Evolutionary conservation across 2,329 filamentous ascomycete genomes (phyloP).

Genomic region (Aspergillus japonicus): DNA sequence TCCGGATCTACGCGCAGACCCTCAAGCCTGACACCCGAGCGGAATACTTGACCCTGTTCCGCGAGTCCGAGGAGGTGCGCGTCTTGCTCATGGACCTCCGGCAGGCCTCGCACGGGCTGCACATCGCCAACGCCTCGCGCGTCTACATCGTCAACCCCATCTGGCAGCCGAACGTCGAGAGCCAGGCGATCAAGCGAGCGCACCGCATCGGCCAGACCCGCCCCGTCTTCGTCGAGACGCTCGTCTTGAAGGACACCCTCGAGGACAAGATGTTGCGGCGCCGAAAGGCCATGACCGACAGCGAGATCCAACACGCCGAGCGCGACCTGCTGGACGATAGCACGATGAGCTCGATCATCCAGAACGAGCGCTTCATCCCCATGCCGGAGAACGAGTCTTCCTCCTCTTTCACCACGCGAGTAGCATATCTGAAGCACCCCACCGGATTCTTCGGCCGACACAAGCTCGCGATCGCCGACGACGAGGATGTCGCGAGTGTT

Average conservation of each 20-base stretch:
- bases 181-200: conserved; percentile 86
- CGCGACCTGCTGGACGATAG: conserved; percentile 59
- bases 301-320: conserved; percentile 54
- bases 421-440: conserved; percentile 30
- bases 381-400: conserved; percentile 34
- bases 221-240: conserved; percentile 78
- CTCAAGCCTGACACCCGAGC: conserved; percentile 64
- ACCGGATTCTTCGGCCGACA: conserved; percentile 42
- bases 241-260: conserved; percentile 75
- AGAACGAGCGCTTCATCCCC: conserved; percentile 53
- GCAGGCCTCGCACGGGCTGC: conserved; percentile 83
- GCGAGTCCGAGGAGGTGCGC: conserved; percentile 64
- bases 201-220: conserved; percentile 81
- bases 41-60: conserved; percentile 77
- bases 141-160: conserved; percentile 90
- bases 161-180: conserved; percentile 78
- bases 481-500: conserved; percentile 13
- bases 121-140: conserved; percentile 77
- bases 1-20: conserved; percentile 56
- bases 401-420: conserved; percentile 8
- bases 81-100: conserved; percentile 90
- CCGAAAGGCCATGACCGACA: conserved; percentile 70
- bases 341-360: conserved; percentile 59
- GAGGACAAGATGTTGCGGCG: conserved; percentile 81
- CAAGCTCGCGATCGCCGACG: conserved; percentile 36